phyloP scores from a whole-genome alignment of 345 rosid genomes.

The Arabis hirsuta region DNA sequence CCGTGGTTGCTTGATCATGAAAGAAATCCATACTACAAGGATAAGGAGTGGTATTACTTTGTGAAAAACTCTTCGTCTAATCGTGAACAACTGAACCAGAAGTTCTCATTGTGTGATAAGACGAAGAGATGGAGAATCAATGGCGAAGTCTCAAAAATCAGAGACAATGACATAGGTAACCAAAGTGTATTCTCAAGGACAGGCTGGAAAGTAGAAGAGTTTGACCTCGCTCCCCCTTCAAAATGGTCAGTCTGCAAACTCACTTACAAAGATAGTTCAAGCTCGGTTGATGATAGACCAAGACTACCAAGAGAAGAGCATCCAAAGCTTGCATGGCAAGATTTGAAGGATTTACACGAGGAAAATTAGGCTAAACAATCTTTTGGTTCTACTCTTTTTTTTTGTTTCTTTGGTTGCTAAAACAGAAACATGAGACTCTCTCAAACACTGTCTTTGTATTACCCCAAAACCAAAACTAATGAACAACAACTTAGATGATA shows the following conservation, averaged over 20 bases:
- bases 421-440: slow-evolving; percentile 16
- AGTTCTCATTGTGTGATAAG: too few relatives aligned
- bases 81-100: too few relatives aligned
- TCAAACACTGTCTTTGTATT: slow-evolving; percentile 1
- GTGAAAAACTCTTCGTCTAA: too few relatives aligned
- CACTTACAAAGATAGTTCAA: not conserved
- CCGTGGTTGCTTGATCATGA: too few relatives aligned
- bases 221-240: not conserved
- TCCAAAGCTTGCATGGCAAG: slow-evolving; percentile 2
- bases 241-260: not conserved
- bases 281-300: not conserved
- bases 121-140: too few relatives aligned
- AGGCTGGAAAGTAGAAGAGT: too few relatives aligned
- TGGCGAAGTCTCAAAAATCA: too few relatives aligned
- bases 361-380: not conserved
- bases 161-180: too few relatives aligned
- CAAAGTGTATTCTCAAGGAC: too few relatives aligned
- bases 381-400: not conserved
- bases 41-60: too few relatives aligned
- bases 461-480: slow-evolving; percentile 24
- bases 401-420: not conserved
- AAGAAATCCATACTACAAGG: too few relatives aligned
- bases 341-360: not conserved
- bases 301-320: not conserved
- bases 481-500: slow-evolving; percentile 23